A percentile compares a stretch with the other conserved stretches of the same genome.
Conservation (phyloP, 257 asterid species). For the Jacaranda copaia region DNA sequence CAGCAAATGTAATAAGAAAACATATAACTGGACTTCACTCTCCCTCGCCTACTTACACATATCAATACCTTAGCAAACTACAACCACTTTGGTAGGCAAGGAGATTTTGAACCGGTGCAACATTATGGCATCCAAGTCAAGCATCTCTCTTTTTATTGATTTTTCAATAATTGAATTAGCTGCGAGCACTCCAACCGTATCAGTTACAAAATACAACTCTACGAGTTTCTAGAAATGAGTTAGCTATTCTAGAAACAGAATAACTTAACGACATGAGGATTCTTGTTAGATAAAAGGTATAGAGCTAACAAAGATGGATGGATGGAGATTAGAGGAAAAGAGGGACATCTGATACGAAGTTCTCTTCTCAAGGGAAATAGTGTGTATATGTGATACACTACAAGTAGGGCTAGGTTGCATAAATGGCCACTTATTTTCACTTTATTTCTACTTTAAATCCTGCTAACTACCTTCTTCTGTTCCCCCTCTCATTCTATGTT, state of each 20-base stretch:
- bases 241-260: not conserved
- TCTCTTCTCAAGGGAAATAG: not conserved
- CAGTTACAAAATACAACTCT: slow-evolving; percentile 3
- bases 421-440: too few species aligned
- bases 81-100: not conserved
- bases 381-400: not conserved
- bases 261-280: not conserved
- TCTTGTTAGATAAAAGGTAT: not conserved
- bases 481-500: too few species aligned
- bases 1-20: not conserved
- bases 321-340: not conserved
- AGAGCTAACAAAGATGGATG: not conserved
- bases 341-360: not conserved
- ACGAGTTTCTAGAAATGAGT: not conserved
- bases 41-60: too few species aligned
- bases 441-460: too few species aligned
- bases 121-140: not conserved
- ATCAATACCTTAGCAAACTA: not conserved
- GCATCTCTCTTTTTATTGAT: not conserved
- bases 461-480: too few species aligned
- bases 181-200: not conserved
- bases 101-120: not conserved
- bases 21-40: too few species aligned
- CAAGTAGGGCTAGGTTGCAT: not conserved
- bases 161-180: not conserved